Percentiles rank a stretch among this genome's conserved stretches.
Evolutionary conservation across 768 basidiomycete genomes (phyloP).

Genomic region (Cystofilobasidium capitatum): DNA sequence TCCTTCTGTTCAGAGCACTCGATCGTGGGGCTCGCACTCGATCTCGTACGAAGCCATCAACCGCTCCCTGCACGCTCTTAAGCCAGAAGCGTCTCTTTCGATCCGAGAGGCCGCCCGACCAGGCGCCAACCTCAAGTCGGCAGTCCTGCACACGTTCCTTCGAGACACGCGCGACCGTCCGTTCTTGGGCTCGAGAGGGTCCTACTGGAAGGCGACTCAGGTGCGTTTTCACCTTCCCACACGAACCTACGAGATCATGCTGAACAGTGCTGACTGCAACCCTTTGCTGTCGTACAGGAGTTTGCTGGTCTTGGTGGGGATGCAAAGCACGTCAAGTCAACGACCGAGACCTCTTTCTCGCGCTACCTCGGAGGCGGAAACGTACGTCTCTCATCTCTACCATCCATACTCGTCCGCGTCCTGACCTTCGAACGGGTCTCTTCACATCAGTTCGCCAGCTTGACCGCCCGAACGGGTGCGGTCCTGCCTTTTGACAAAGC

Average conservation of each 20-base stretch:
- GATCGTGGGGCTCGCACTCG: slow-evolving; percentile 51
- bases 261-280: no score
- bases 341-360: slow-evolving; percentile 57
- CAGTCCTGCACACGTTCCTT: slow-evolving; percentile 65
- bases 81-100: not conserved
- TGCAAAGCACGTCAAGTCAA: slow-evolving; percentile 62
- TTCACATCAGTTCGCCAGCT: slow-evolving; percentile 54
- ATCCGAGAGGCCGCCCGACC: slow-evolving; percentile 63
- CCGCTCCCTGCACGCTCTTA: slow-evolving; percentile 53
- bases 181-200: slow-evolving; percentile 55
- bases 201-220: slow-evolving; percentile 52
- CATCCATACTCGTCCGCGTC: not conserved
- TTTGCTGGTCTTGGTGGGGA: slow-evolving; percentile 75
- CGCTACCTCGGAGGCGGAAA: slow-evolving; percentile 48
- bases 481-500: slow-evolving; percentile 55
- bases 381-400: not conserved
- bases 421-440: not conserved
- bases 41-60: slow-evolving; percentile 72
- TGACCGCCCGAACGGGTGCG: slow-evolving; percentile 62
- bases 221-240: slow-evolving; percentile 28
- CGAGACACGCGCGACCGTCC: slow-evolving; percentile 66
- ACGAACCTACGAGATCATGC: slow-evolving; percentile 7
- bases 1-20: slow-evolving; percentile 12
- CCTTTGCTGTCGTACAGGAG: slow-evolving; percentile 36
- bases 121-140: slow-evolving; percentile 69